Percentiles rank a stretch among this genome's conserved stretches.
These are phyloP conservation scores for Aspergillus hancockii DNA, from an alignment of 495 filamentous ascomycete genomes.

Conservation along the genomic window DNA sequence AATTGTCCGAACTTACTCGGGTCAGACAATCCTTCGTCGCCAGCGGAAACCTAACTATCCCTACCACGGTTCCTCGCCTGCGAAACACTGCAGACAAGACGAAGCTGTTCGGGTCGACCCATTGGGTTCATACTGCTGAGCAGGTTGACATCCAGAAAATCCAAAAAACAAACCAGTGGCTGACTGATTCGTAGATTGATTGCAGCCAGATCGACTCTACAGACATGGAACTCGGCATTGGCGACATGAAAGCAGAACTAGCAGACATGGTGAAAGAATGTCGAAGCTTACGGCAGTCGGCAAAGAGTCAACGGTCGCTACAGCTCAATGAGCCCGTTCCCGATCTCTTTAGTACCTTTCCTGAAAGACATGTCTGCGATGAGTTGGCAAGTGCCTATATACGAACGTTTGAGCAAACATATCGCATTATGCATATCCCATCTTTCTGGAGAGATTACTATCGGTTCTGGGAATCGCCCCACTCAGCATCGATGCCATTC, in stretches of 20 bases:
- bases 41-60: slow-evolving; percentile 11
- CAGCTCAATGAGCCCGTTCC: background rate
- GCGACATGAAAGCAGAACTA: background rate
- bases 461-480: background rate
- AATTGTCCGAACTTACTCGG: slow-evolving; percentile 4
- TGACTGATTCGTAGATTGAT: slow-evolving; percentile 6
- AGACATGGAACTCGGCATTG: slow-evolving; percentile 30
- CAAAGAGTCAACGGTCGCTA: background rate
- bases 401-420: background rate
- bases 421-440: background rate
- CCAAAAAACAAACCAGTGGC: background rate
- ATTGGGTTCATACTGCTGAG: slow-evolving; percentile 39
- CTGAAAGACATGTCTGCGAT: background rate
- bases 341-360: background rate
- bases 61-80: slow-evolving; percentile 20
- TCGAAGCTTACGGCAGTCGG: background rate
- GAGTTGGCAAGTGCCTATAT: background rate
- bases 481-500: background rate
- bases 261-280: background rate
- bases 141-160: slow-evolving; percentile 31
- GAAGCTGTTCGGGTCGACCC: slow-evolving; percentile 43
- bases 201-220: slow-evolving; percentile 16
- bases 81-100: slow-evolving; percentile 28
- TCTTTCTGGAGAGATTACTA: background rate
- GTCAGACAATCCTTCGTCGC: background rate